These are phyloP conservation scores for Corchorus olitorius DNA, from an alignment of 345 rosid genomes.

Conservation along the genomic window DNA sequence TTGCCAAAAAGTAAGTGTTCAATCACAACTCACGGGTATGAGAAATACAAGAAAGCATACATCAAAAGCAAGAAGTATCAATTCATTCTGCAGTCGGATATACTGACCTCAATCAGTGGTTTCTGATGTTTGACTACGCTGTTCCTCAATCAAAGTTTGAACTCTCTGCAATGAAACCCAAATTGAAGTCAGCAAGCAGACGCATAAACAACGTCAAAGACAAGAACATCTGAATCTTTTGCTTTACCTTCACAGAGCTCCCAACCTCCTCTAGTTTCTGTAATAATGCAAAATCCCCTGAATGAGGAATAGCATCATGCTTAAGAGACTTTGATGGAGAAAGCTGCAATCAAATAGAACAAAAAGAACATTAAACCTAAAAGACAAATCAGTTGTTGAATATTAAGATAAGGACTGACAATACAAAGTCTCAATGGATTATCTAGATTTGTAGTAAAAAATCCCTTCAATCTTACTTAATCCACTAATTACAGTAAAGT, in stretches of 20 bases:
- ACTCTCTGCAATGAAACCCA: conserved; percentile 51
- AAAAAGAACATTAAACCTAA: not conserved
- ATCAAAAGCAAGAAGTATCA: conserved; percentile 11
- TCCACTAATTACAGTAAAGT: not conserved
- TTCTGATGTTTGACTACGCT: conserved; percentile 41
- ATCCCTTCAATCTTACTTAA: not conserved
- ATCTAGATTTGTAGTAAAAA: not conserved
- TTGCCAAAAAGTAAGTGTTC: not conserved
- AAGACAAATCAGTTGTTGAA: not conserved
- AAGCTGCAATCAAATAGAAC: conserved; percentile 35
- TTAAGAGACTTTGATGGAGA: conserved; percentile 46
- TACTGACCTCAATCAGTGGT: conserved; percentile 37
- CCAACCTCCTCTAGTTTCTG: conserved; percentile 72
- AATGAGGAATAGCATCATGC: conserved; percentile 35
- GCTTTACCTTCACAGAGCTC: conserved; percentile 56
- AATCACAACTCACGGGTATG: not conserved
- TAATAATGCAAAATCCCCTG: conserved; percentile 47
- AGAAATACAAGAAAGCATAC: conserved; percentile 1
- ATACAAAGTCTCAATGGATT: not conserved
- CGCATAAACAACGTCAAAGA: not conserved
- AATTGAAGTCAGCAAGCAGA: conserved; percentile 5
- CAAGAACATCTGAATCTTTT: not conserved
- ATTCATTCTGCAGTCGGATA: not conserved
- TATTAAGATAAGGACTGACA: conserved; percentile 5
- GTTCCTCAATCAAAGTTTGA: conserved; percentile 57